These are phyloP conservation scores for Nicotiana benthamiana DNA, from an alignment of 257 asterid species.

Conservation along the genomic window DNA sequence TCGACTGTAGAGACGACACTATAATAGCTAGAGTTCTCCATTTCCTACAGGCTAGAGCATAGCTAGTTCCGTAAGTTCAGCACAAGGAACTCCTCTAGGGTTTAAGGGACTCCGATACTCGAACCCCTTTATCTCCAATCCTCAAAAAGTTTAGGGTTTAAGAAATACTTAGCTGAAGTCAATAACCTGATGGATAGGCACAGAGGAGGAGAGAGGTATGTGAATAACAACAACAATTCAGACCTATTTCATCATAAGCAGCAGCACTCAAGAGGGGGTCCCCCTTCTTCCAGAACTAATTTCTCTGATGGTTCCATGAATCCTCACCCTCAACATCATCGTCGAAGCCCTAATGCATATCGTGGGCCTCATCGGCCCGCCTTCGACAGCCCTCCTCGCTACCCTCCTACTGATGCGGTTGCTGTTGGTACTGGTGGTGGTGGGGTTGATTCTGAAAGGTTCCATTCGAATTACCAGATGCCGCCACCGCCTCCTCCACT, in stretches of 20 bases:
- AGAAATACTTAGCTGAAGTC: background rate
- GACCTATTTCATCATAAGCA: slow-evolving; percentile 1
- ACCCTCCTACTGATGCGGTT: slow-evolving; percentile 30
- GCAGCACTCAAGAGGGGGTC: background rate
- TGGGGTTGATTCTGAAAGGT: slow-evolving; percentile 34
- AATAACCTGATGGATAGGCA: slow-evolving; percentile 39
- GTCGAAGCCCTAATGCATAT: slow-evolving; percentile 4
- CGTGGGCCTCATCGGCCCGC: slow-evolving; percentile 1
- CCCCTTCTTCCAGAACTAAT: background rate
- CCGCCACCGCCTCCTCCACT: slow-evolving; percentile 22
- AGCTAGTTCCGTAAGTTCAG: background rate
- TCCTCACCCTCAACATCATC: background rate
- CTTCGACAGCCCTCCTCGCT: slow-evolving; percentile 28
- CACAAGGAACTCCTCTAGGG: background rate
- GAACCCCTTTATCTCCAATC: background rate
- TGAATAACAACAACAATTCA: slow-evolving; percentile 19
- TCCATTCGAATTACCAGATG: slow-evolving; percentile 30
- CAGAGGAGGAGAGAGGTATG: slow-evolving; percentile 41
- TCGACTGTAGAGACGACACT: too few species aligned
- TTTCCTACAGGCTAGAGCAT: background rate
- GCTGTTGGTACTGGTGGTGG: slow-evolving; percentile 25
- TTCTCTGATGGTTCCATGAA: slow-evolving; percentile 25
- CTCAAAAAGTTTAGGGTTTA: background rate
- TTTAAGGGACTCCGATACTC: background rate
- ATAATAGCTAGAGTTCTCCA: background rate